Evolutionary conservation across 2,329 filamentous ascomycete species (phyloP), one percentile per base, ranked within the genome.

Genomic region (Pseudopyrenochaeta lycopersici): DNA sequence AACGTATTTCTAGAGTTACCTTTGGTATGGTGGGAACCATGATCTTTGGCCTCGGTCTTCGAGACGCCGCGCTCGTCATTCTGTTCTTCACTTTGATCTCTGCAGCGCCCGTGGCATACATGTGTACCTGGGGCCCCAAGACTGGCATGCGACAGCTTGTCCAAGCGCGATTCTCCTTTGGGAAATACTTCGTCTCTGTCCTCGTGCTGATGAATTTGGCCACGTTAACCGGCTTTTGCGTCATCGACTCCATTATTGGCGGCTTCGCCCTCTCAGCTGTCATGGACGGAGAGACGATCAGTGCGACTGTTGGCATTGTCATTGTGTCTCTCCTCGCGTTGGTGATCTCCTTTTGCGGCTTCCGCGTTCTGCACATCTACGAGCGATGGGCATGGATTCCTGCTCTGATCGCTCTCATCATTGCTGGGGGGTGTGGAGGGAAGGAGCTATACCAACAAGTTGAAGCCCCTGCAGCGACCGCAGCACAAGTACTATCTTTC

Each of bases 91-190:
- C 80, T 10, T 70, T 88, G 15, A 60, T 88, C 21, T 83, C 82
- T 1, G 82, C 82, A 0, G 54, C 81, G 6, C 76, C 82, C 0
- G 82, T 85, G 0, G 85, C 84, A 2, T 87, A 83, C 62, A 75
- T 88, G 21, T 81, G 81, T 36, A 86, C 82, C 0, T 72, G 87
- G 45, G 85, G 86, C 0, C 84, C 86, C 3, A 83, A 82, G 71
- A 88, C 85, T 9, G 87, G 86, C 36, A 83, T 89, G 80, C 80
- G 86, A 14, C 86, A 88, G 71, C 86, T 89, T 80, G 82, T 89
- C 7, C 85, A 87, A 60, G 86, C 87, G 3, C 79, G 87, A 18
- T 89, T 84, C 70, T 84, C 82, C 35, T 89, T 87, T 66, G 71
- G 70, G 18, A 73, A 69, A 48, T 87, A 86, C 64, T 74, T 85